These are phyloP conservation scores for Xanthoconium stramineum DNA, from an alignment of 768 basidiomycete genomes.

Conservation along the genomic window DNA sequence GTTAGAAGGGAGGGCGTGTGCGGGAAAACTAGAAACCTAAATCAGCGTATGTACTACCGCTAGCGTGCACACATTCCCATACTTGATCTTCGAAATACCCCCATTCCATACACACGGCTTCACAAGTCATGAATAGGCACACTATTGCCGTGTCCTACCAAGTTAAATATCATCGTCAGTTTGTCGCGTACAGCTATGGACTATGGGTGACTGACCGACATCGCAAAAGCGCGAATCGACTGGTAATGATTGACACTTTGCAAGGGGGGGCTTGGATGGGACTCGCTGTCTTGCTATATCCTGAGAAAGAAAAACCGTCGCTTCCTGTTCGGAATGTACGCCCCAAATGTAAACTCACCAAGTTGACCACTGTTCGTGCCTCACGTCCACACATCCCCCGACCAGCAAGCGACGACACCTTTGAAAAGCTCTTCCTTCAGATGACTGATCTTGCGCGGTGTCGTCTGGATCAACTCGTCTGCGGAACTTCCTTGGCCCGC, in stretches of 20 bases:
- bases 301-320: conserved; percentile 31
- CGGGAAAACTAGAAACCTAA: conserved; percentile 56
- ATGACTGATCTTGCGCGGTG: conserved; percentile 72
- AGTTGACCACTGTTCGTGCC: conserved; percentile 93
- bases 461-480: conserved; percentile 75
- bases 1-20: conserved; percentile 70
- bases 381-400: conserved; percentile 77
- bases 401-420: conserved; percentile 93
- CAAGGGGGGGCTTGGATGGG: conserved; percentile 76
- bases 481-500: conserved; percentile 37
- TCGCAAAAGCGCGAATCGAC: conserved; percentile 66
- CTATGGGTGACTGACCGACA: conserved; percentile 55
- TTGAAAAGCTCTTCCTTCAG: conserved; percentile 74
- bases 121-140: conserved; percentile 72
- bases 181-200: not conserved
- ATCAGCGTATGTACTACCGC: not conserved
- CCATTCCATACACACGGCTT: conserved; percentile 86
- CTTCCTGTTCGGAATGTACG: too few relatives aligned
- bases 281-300: conserved; percentile 73
- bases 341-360: conserved; percentile 41
- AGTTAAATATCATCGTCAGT: not conserved
- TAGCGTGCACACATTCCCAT: conserved; percentile 15
- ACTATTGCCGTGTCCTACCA: conserved; percentile 79
- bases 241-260: conserved; percentile 76
- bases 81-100: conserved; percentile 72